Conservation (phyloP, 129 eudicot genomes). For the Smallanthus sonchifolius region DNA sequence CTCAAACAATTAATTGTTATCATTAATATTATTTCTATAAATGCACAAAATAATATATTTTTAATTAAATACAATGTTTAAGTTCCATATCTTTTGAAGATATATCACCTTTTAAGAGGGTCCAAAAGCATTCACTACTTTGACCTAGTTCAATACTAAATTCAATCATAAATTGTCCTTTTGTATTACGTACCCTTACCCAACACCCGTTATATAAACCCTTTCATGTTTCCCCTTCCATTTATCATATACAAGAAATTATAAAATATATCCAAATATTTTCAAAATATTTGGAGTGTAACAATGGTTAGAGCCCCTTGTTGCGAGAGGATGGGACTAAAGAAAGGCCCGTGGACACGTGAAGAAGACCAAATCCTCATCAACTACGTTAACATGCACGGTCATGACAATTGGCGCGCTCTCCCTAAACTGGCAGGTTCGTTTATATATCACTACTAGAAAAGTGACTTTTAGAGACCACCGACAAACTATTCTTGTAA, state of each 20-base stretch:
- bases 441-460: not conserved
- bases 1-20: not conserved
- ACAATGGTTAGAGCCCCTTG: conserved; percentile 80
- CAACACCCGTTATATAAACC: conserved; percentile 20
- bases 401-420: conserved; percentile 81
- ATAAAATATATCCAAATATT: not conserved
- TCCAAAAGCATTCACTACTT: conserved; percentile 6
- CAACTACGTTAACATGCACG: conserved; percentile 40
- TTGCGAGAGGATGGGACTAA: conserved; percentile 75
- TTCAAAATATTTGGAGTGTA: not conserved
- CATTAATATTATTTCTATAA: not conserved
- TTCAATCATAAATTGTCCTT: conserved; percentile 17
- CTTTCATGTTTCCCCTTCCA: not conserved
- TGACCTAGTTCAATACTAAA: conserved; percentile 7
- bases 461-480: not conserved
- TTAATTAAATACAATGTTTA: not conserved
- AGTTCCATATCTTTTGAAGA: not conserved
- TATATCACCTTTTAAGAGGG: not conserved
- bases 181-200: conserved; percentile 7
- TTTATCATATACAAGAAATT: not conserved
- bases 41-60: not conserved
- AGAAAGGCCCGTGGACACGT: conserved; percentile 83
- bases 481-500: too few species aligned
- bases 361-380: conserved; percentile 59
- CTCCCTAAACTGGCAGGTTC: conserved; percentile 78